Conservation (phyloP, 1,284 basidiomycete species). For the Microbotryum scabiosae region DNA sequence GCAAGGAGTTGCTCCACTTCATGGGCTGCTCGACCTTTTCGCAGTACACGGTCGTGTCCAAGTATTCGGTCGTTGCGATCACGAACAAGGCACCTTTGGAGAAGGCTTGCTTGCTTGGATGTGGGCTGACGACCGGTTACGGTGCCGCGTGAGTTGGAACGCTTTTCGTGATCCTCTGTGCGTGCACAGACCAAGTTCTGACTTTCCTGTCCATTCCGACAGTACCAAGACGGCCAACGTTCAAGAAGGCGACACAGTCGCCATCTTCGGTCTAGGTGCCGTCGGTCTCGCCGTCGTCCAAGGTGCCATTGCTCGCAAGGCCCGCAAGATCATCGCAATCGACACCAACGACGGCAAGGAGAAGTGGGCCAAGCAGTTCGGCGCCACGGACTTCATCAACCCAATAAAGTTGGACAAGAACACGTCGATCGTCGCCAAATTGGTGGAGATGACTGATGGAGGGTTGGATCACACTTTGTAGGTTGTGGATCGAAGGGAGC, state of each 20-base stretch:
- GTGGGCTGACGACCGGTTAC: slow-evolving; percentile 79
- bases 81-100: slow-evolving; percentile 74
- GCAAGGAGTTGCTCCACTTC: slow-evolving; percentile 76
- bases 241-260: slow-evolving; percentile 53
- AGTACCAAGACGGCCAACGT: slow-evolving; percentile 48
- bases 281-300: slow-evolving; percentile 90
- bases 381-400: slow-evolving; percentile 95
- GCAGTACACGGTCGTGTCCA: slow-evolving; percentile 96
- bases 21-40: slow-evolving; percentile 99
- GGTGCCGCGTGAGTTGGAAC: slow-evolving; percentile 80
- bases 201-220: too few species aligned
- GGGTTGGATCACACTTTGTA: slow-evolving; percentile 90
- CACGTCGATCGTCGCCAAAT: slow-evolving; percentile 74
- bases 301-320: slow-evolving; percentile 68
- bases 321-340: slow-evolving; percentile 81
- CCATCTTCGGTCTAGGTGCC: slow-evolving; percentile 87
- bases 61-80: slow-evolving; percentile 91
- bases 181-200: too few species aligned
- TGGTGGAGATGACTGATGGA: slow-evolving; percentile 90
- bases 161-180: too few species aligned
- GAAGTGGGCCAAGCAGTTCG: slow-evolving; percentile 84
- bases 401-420: slow-evolving; percentile 65
- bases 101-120: slow-evolving; percentile 71
- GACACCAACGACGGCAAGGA: slow-evolving; percentile 83
- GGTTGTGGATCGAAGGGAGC: too few species aligned